These are phyloP conservation scores for Aureobasidium leucospermi DNA, from an alignment of 2,329 filamentous ascomycete species.

Conservation along the genomic window DNA sequence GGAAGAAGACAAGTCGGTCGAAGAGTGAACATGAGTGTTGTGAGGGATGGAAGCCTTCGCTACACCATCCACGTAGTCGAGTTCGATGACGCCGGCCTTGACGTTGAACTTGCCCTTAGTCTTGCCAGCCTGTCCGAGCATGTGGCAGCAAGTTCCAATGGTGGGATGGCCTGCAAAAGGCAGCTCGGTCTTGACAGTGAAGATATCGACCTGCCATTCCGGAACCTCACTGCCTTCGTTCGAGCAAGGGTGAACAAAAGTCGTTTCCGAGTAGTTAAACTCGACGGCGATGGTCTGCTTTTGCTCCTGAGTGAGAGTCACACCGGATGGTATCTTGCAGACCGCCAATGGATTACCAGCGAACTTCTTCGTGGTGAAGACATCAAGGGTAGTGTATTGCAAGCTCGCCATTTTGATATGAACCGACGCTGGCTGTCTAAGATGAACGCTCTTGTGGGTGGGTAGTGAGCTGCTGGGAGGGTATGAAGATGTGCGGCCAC, in stretches of 20 bases:
- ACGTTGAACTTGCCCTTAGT: constrained; percentile 33
- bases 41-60: constrained; percentile 61
- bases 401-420: constrained; percentile 3
- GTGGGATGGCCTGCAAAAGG: constrained; percentile 54
- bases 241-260: constrained; percentile 32
- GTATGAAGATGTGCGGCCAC: too few relatives aligned
- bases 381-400: constrained; percentile 35
- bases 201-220: constrained; percentile 47
- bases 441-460: not conserved
- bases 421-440: not conserved
- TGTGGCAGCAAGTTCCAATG: constrained; percentile 42
- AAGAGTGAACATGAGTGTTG: constrained; percentile 54
- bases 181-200: constrained; percentile 43
- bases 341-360: constrained; percentile 50
- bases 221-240: constrained; percentile 17
- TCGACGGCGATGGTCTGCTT: constrained; percentile 50
- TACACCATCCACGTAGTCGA: constrained; percentile 33
- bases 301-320: constrained; percentile 36
- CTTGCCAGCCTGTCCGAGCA: constrained; percentile 11
- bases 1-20: constrained; percentile 23
- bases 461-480: not conserved
- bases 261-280: constrained; percentile 53
- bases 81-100: constrained; percentile 38
- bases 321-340: constrained; percentile 37
- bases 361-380: constrained; percentile 44